Conservation (phyloP, 176 grass and related monocot species). For the Pontederia crassipes region DNA sequence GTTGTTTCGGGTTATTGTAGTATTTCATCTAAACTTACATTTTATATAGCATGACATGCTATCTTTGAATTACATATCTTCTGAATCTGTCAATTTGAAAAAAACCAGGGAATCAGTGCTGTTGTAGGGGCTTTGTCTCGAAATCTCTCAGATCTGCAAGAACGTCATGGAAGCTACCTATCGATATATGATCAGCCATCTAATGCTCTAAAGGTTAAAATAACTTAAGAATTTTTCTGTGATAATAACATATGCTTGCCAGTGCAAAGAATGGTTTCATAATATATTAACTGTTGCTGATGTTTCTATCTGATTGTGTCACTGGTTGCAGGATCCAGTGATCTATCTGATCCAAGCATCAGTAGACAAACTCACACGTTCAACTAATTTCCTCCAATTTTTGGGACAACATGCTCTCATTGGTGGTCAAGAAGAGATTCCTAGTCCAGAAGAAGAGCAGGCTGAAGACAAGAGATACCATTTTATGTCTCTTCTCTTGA, state of each 20-base stretch:
- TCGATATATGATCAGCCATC: slow-evolving; percentile 20
- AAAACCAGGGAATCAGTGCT: slow-evolving; percentile 10
- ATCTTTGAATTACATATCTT: not conserved
- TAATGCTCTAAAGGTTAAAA: not conserved
- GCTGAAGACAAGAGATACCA: slow-evolving; percentile 13
- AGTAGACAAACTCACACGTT: slow-evolving; percentile 13
- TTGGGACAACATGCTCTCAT: slow-evolving; percentile 20
- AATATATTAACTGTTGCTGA: too few relatives aligned
- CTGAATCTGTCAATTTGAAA: not conserved
- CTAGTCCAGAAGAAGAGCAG: slow-evolving; percentile 4
- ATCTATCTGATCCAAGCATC: slow-evolving; percentile 17
- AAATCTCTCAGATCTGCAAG: slow-evolving; percentile 14
- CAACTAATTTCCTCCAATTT: slow-evolving; percentile 19
- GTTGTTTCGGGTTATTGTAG: not conserved
- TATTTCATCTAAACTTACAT: not conserved
- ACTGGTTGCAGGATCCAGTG: slow-evolving; percentile 5
- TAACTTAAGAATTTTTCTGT: not conserved
- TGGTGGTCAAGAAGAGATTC: slow-evolving; percentile 8
- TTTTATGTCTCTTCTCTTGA: slow-evolving; percentile 18
- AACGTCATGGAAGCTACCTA: slow-evolving; percentile 16
- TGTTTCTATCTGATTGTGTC: not conserved
- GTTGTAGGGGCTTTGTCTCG: slow-evolving; percentile 20
- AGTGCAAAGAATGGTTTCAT: not conserved
- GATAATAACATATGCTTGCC: not conserved
- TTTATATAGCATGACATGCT: too few relatives aligned